Conservation (phyloP, 2,329 filamentous ascomycete species). For the Orbilia blumenaviensis region DNA sequence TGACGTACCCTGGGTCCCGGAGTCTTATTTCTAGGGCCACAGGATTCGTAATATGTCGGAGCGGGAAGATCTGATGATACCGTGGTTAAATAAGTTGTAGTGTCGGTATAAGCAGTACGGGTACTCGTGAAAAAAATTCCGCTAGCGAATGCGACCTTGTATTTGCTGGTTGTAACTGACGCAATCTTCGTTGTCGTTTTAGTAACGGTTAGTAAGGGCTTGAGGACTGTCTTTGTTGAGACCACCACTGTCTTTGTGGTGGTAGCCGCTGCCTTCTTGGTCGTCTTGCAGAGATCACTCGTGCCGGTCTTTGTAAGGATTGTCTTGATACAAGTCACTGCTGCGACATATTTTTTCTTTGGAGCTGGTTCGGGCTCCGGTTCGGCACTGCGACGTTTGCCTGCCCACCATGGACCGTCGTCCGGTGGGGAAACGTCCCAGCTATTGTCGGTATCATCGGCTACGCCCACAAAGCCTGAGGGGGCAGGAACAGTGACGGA, state of each 20-base stretch:
- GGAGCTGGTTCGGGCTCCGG: background rate
- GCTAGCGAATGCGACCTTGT: background rate
- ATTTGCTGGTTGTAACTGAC: background rate
- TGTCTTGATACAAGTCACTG: conserved; percentile 19
- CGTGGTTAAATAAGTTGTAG: conserved; percentile 13
- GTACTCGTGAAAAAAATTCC: background rate
- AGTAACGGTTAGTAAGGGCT: background rate
- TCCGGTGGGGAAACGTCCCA: background rate
- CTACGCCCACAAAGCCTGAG: conserved; percentile 7
- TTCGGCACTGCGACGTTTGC: background rate
- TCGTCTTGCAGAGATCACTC: conserved; percentile 33
- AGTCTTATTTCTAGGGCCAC: background rate
- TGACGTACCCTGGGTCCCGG: background rate
- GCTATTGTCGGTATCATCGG: conserved; percentile 6
- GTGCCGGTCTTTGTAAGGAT: conserved; percentile 35
- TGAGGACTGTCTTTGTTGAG: background rate
- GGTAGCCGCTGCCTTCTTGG: conserved; percentile 7
- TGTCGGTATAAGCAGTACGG: background rate
- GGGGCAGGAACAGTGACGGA: background rate
- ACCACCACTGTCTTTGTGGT: background rate
- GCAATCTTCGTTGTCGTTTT: background rate
- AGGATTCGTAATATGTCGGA: conserved; percentile 1
- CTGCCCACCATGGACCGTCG: background rate
- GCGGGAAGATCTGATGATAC: background rate
- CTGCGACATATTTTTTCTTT: background rate